phyloP scores from a whole-genome alignment of 2,329 filamentous ascomycete species.

The Emericellopsis cladophorae region DNA sequence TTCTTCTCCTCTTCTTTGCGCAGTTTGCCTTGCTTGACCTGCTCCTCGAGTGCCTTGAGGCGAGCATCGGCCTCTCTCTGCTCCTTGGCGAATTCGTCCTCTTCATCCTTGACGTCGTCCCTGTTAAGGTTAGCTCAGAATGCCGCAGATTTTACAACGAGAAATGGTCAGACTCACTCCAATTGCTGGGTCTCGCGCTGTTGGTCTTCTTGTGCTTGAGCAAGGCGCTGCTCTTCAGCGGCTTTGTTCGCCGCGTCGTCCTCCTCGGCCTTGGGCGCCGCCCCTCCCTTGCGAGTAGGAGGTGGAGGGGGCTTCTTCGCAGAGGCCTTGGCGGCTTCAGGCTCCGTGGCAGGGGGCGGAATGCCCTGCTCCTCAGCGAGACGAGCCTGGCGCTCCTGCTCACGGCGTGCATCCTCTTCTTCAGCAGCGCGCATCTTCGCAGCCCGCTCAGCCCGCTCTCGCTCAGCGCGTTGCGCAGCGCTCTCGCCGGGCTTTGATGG shows the following conservation, averaged over 20 bases:
- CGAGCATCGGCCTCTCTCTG: conserved; percentile 71
- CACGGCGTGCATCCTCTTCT: conserved; percentile 82
- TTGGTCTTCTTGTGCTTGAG: conserved; percentile 64
- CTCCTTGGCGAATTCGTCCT: conserved; percentile 70
- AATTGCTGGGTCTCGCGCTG: conserved; percentile 60
- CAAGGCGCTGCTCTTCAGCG: conserved; percentile 52
- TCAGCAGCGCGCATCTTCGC: conserved; percentile 82
- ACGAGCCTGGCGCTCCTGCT: conserved; percentile 74
- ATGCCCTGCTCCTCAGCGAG: conserved; percentile 64
- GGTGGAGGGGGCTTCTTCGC: conserved; percentile 71
- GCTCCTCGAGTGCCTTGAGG: conserved; percentile 81
- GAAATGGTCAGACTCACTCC: conserved; percentile 53
- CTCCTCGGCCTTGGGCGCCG: conserved; percentile 44
- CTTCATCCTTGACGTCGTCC: conserved; percentile 59
- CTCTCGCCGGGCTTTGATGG: conserved; percentile 70
- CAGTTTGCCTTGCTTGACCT: conserved; percentile 84
- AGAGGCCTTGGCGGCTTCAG: conserved; percentile 15
- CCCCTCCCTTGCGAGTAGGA: conserved; percentile 48
- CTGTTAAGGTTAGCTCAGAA: conserved; percentile 32
- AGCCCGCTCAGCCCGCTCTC: conserved; percentile 77
- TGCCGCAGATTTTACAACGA: background rate
- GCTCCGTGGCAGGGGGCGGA: conserved; percentile 41
- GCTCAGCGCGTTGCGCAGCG: conserved; percentile 71
- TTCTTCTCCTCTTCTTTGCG: conserved; percentile 96
- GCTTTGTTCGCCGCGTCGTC: conserved; percentile 43